These are phyloP conservation scores for Laguncularia racemosa DNA, from an alignment of 345 rosid species.

Conservation along the genomic window DNA sequence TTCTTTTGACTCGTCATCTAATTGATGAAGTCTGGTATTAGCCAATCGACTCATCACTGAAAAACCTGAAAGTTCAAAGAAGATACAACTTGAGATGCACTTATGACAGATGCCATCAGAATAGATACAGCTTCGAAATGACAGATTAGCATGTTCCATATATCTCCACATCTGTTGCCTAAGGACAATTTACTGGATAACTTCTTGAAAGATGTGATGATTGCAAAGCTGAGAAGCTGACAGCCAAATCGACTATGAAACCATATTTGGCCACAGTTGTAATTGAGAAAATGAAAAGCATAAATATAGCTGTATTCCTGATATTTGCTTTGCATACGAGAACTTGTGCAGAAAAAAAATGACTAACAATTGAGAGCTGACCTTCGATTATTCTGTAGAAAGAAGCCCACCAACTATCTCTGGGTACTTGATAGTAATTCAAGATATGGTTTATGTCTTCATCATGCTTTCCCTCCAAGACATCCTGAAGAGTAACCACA, in stretches of 20 bases:
- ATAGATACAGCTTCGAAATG: neutral
- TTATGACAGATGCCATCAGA: neutral
- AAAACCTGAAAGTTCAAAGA: slow-evolving; percentile 41
- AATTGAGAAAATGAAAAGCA: neutral
- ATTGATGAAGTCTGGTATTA: slow-evolving; percentile 33
- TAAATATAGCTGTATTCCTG: neutral
- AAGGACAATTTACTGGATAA: neutral
- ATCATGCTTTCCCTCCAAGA: slow-evolving; percentile 76
- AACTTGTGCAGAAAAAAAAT: neutral
- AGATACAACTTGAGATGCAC: neutral
- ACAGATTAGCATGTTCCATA: too few relatives aligned
- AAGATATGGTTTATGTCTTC: slow-evolving; percentile 50
- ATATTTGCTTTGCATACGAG: neutral
- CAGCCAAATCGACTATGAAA: too few relatives aligned
- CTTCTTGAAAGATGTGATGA: neutral
- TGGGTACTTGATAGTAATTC: slow-evolving; percentile 37
- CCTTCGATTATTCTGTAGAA: slow-evolving; percentile 89
- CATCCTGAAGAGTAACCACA: slow-evolving; percentile 56
- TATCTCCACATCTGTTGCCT: neutral
- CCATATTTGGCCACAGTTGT: too few relatives aligned
- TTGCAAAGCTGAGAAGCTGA: too few relatives aligned
- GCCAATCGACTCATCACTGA: slow-evolving; percentile 68
- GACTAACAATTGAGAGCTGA: slow-evolving; percentile 10
- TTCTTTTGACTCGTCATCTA: slow-evolving; percentile 31
- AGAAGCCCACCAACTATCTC: slow-evolving; percentile 87